These are phyloP conservation scores for Malus hybrid DNA, from an alignment of 331 rosid species.

Conservation along the genomic window DNA sequence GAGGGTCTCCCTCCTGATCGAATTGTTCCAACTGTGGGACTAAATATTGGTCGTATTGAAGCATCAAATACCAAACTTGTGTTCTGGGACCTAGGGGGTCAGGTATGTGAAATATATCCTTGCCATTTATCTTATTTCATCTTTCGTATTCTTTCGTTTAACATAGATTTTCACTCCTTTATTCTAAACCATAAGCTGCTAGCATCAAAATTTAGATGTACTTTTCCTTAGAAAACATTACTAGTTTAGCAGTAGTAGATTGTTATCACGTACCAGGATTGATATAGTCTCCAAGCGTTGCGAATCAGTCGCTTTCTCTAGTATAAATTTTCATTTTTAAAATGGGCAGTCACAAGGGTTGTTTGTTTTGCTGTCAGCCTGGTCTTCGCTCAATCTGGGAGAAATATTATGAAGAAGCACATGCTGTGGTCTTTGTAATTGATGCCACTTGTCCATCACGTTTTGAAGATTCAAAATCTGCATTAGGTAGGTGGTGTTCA, in stretches of 20 bases:
- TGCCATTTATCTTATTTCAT: background rate
- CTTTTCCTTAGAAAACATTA: background rate
- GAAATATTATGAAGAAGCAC: slow-evolving; percentile 96
- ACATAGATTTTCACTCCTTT: background rate
- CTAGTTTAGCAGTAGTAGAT: background rate
- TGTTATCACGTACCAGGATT: background rate
- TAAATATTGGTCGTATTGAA: slow-evolving; percentile 91
- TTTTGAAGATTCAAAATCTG: slow-evolving; percentile 94
- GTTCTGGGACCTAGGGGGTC: slow-evolving; percentile 99
- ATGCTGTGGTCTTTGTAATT: slow-evolving; percentile 74
- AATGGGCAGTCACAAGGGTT: background rate
- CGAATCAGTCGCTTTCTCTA: background rate
- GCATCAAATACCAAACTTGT: slow-evolving; percentile 72
- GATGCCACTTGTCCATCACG: slow-evolving; percentile 83
- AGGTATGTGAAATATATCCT: slow-evolving; percentile 48
- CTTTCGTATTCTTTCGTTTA: background rate
- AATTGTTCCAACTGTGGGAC: slow-evolving; percentile 96
- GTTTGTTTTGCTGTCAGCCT: slow-evolving; percentile 38
- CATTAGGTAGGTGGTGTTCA: slow-evolving; percentile 68
- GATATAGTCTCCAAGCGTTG: background rate
- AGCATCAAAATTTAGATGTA: background rate
- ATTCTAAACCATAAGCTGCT: background rate
- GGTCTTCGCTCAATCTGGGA: slow-evolving; percentile 99
- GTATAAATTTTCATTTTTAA: background rate
- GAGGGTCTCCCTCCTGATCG: slow-evolving; percentile 97